Percentiles rank a stretch among this genome's conserved stretches.
These are phyloP conservation scores for Nannochloropsis salina DNA, from an alignment of 108 stramenopile species.

Conservation along the genomic window DNA sequence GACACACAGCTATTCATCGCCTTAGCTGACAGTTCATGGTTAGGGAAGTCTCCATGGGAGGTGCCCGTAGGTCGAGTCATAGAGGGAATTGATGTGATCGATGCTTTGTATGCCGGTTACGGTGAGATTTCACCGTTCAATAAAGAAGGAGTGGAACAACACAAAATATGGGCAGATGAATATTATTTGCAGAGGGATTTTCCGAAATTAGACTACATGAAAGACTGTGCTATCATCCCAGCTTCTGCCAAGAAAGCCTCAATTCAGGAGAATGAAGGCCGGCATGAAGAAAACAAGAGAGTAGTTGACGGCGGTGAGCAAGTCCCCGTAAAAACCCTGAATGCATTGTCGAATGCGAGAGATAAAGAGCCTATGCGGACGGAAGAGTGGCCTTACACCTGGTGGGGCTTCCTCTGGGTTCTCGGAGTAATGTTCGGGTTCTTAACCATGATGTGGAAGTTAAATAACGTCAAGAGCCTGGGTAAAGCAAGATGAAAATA, in stretches of 20 bases:
- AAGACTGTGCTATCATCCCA: slow-evolving; percentile 18
- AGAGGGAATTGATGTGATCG: slow-evolving; percentile 41
- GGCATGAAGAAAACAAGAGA: not conserved
- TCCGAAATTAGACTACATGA: slow-evolving; percentile 27
- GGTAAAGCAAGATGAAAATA: not conserved
- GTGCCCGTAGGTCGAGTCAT: slow-evolving; percentile 48
- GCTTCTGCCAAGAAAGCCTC: not conserved
- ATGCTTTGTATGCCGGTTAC: slow-evolving; percentile 43
- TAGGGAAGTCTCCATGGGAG: slow-evolving; percentile 54
- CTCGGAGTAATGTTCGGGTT: not conserved
- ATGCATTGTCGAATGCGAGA: not conserved
- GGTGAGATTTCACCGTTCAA: slow-evolving; percentile 41
- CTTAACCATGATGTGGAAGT: not conserved
- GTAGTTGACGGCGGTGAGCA: not conserved
- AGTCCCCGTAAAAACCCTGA: not conserved
- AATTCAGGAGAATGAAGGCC: not conserved
- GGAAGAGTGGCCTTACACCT: not conserved
- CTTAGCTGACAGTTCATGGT: slow-evolving; percentile 40
- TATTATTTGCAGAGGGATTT: slow-evolving; percentile 28
- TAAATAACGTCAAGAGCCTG: not conserved
- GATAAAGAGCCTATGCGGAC: not conserved
- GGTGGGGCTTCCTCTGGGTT: not conserved
- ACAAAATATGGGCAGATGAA: slow-evolving; percentile 30
- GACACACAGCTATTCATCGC: slow-evolving; percentile 53
- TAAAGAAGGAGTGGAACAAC: slow-evolving; percentile 37